Conservation (phyloP, 2,329 filamentous ascomycete genomes). For the Ophiosphaerella korrae region DNA sequence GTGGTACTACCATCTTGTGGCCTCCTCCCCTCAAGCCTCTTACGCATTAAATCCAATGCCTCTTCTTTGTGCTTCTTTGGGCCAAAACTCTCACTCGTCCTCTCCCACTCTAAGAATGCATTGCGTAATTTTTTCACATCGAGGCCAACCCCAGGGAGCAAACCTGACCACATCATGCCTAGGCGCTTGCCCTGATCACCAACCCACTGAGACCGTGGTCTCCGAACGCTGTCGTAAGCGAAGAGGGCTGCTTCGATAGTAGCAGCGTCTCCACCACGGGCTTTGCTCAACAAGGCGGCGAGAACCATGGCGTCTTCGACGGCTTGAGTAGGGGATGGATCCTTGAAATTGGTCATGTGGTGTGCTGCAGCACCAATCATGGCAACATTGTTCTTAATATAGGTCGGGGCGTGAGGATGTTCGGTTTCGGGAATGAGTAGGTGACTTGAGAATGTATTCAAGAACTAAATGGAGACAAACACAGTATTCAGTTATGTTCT, state of each 20-base stretch:
- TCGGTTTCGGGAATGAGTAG: background rate
- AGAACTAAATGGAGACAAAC: background rate
- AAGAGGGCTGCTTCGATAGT: background rate
- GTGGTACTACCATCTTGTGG: no score
- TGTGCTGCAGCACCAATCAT: slow-evolving; percentile 1
- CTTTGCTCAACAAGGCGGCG: background rate
- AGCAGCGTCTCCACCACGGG: background rate
- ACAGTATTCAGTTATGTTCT: background rate
- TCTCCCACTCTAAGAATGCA: background rate
- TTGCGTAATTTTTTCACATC: background rate
- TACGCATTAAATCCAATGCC: background rate
- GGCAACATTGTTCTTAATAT: background rate
- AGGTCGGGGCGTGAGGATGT: background rate
- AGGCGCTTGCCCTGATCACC: background rate
- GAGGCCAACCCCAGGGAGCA: background rate
- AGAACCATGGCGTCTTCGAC: slow-evolving; percentile 3
- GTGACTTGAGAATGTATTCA: background rate
- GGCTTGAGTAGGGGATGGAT: background rate
- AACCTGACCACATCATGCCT: background rate
- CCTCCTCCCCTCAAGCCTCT: no score
- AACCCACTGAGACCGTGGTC: slow-evolving; percentile 2
- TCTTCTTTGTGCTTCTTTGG: background rate
- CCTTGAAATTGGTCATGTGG: slow-evolving; percentile 2
- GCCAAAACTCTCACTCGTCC: background rate
- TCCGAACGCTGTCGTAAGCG: background rate